These are phyloP conservation scores for Talaromyces sp. DNA, from an alignment of 2,329 filamentous ascomycete species.

Conservation along the genomic window DNA sequence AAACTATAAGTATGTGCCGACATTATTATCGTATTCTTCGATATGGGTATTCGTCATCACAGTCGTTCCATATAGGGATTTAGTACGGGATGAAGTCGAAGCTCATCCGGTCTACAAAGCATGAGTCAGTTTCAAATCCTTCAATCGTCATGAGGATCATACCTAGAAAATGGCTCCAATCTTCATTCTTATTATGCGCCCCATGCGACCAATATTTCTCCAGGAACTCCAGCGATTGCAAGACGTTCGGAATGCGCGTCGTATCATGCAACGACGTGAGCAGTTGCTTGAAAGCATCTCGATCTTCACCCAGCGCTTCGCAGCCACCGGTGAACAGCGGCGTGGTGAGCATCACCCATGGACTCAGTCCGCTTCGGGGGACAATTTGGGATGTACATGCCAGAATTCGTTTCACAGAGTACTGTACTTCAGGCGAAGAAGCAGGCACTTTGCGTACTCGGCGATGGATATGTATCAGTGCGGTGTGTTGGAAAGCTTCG, in stretches of 20 bases:
- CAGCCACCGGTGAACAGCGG: slow-evolving; percentile 45
- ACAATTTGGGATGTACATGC: slow-evolving; percentile 39
- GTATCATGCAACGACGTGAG: slow-evolving; percentile 37
- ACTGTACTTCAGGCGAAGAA: slow-evolving; percentile 31
- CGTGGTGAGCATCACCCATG: slow-evolving; percentile 44
- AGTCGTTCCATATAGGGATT: background rate
- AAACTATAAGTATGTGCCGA: background rate
- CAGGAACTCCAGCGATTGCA: slow-evolving; percentile 41
- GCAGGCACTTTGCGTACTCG: slow-evolving; percentile 34
- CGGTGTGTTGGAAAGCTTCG: slow-evolving; percentile 43
- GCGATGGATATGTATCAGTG: slow-evolving; percentile 43
- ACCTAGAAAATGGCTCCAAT: slow-evolving; percentile 42
- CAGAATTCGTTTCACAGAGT: slow-evolving; percentile 38
- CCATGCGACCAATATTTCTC: slow-evolving; percentile 38
- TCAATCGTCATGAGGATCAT: slow-evolving; percentile 16
- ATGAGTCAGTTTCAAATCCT: background rate
- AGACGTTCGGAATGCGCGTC: slow-evolving; percentile 42
- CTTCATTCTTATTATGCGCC: slow-evolving; percentile 32
- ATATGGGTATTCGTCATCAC: slow-evolving; percentile 5
- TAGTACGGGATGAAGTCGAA: slow-evolving; percentile 22
- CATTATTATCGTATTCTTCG: background rate
- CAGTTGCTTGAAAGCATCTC: slow-evolving; percentile 32
- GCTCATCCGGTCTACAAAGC: slow-evolving; percentile 18
- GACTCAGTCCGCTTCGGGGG: slow-evolving; percentile 39
- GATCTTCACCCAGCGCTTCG: slow-evolving; percentile 38